Evolutionary conservation across 2,329 filamentous ascomycete species (phyloP), one percentile per base, ranked within the genome.

Genomic region (Ophiosphaerella narmari): DNA sequence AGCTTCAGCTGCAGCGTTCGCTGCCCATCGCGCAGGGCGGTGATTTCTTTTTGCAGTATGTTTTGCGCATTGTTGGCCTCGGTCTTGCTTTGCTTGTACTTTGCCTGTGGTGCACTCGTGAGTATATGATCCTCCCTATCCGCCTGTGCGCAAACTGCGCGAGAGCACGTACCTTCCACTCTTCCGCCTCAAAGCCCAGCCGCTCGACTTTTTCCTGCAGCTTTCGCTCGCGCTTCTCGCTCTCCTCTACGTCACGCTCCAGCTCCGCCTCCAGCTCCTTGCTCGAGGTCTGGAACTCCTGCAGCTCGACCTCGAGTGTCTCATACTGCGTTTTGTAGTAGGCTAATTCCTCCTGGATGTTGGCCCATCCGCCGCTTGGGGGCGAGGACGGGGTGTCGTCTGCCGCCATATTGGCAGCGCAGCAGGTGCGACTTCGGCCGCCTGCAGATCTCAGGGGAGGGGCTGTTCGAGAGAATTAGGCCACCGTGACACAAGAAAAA

Each of bases 251-350:
- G 72, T 99, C 94, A 78, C 92, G 95, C 75, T 99, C 94, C 45
- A 99, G 80, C 75, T 97, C 94, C 40, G 88, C 85, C 75, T 99
- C 94, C 26, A 99, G 82, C 74, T 97, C 94, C 72, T 91, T 89
- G 74, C 92, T 97, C 46, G 91, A 96, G 50, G 90, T 83, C 69
- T 96, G 90, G 73, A 99, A 99, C 67, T 99, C 94, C 55, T 89
- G 85, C 54, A 99, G 84, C 74, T 99, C 94, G 45, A 86, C 81
- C 75, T 97, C 94, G 33, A 99, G 83, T 71, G 91, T 86, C 76
- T 95, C 91, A 77, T 97, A 97, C 74, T 97, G 93, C 46, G 86
- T 77, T 80, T 99, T 99, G 84, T 97, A 99, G 83, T 94, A 97
- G 50, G 87, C 83, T 44, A 99, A 81, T 54, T 92, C 88, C 68